phyloP scores from a whole-genome alignment of 345 rosid species.

The Moringa oleifera region DNA sequence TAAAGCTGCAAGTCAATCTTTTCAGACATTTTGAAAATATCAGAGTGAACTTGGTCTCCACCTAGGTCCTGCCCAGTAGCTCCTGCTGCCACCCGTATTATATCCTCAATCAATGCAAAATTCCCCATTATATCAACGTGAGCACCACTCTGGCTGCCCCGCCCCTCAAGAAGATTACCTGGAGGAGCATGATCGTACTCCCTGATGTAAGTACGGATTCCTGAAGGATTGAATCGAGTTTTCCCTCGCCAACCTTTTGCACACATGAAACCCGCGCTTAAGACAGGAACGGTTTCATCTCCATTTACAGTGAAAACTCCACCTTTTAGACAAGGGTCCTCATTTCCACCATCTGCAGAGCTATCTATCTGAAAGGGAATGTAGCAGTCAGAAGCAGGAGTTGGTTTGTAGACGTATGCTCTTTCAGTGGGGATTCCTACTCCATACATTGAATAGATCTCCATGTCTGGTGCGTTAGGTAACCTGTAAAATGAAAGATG shows the following conservation, averaged over 20 bases:
- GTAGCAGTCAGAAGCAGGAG: constrained; percentile 41
- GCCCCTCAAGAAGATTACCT: constrained; percentile 58
- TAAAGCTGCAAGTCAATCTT: constrained; percentile 14
- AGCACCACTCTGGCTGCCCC: constrained; percentile 75
- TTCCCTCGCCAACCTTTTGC: constrained; percentile 78
- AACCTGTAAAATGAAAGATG: constrained; percentile 3
- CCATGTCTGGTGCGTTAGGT: constrained; percentile 71
- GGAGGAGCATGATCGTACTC: constrained; percentile 71
- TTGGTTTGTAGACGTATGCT: constrained; percentile 58
- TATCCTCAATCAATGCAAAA: constrained; percentile 66
- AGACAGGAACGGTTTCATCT: constrained; percentile 64
- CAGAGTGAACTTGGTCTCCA: constrained; percentile 54
- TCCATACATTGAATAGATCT: constrained; percentile 66
- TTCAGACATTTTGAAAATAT: constrained; percentile 57
- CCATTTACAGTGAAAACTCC: constrained; percentile 63
- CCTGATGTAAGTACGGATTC: constrained; percentile 41
- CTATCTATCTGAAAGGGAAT: constrained; percentile 74
- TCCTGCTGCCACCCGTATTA: constrained; percentile 63
- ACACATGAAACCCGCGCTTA: constrained; percentile 71
- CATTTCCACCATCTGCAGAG: constrained; percentile 39
- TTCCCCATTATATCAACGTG: constrained; percentile 81
- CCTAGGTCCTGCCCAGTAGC: constrained; percentile 53
- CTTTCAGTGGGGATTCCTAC: constrained; percentile 72
- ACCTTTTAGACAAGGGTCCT: constrained; percentile 46
- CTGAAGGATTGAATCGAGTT: constrained; percentile 70